Evolutionary conservation across 345 rosid genomes (phyloP).

Genomic region (Populus nigra): DNA sequence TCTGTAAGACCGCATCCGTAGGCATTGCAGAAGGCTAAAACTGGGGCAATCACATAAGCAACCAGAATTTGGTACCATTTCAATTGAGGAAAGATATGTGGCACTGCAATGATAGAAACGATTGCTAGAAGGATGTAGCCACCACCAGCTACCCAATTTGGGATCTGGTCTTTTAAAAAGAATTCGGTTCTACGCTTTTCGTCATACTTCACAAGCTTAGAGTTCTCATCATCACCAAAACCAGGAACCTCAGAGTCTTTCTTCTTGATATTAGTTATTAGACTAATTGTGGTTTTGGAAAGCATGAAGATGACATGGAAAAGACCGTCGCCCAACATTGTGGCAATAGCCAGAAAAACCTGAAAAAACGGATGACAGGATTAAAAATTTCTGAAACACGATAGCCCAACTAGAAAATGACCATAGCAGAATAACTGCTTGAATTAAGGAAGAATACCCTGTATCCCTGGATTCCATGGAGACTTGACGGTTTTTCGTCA

Average conservation of each 20-base stretch:
- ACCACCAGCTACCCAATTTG: conserved; percentile 49
- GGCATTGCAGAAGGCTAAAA: conserved; percentile 85
- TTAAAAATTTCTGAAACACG: background rate
- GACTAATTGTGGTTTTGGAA: conserved; percentile 40
- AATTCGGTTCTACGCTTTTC: conserved; percentile 47
- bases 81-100: conserved; percentile 65
- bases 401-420: background rate
- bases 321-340: conserved; percentile 88
- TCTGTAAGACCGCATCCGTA: conserved; percentile 85
- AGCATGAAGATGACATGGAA: conserved; percentile 63
- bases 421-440: background rate
- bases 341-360: conserved; percentile 81
- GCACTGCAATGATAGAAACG: conserved; percentile 50
- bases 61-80: conserved; percentile 73
- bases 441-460: conserved; percentile 32
- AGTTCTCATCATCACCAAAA: background rate
- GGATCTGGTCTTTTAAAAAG: conserved; percentile 76
- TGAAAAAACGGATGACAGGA: background rate
- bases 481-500: conserved; percentile 40
- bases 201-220: conserved; percentile 25
- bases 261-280: conserved; percentile 19
- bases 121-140: conserved; percentile 59
- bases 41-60: conserved; percentile 65
- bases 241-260: background rate
- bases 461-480: conserved; percentile 81